Evolutionary conservation across 2,329 filamentous ascomycete genomes (phyloP), one percentile per base, ranked within the genome.

Genomic region (Mollisiaceae sp.): DNA sequence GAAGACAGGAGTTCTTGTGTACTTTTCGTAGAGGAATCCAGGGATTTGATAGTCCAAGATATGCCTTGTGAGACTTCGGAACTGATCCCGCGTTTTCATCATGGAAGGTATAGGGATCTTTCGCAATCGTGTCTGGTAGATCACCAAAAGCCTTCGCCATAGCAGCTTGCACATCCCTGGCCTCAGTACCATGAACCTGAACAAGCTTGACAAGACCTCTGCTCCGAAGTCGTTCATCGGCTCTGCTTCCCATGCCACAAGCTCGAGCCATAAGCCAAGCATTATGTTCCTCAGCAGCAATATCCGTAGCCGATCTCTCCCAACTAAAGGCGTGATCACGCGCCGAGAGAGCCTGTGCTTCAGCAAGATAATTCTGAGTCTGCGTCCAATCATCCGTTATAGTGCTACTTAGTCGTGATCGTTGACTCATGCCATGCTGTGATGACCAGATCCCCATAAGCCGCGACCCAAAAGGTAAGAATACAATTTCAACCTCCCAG

Each of bases 11-110:
- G 64, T 92, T 89, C 73, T 90, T 92, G 74, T 91, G 86, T 2
- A 92, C 80, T 75, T 94, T 94, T 59, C 91, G 86, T 20, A 94
- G 80, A 5, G 91, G 91, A n/a, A 94, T 84, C 84, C 91, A 92
- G 0, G 85, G 78, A 52, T 90, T 88, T 62, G 85, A 83, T 20
- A 94, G 80, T 6, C 88, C 91, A 47, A 72, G 69, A 67, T 72
- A 76, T 6, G 66, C 63, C 11, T 62, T 67, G 41, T 75, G 54
- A 12, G 63, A 60, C 15, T 65, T 55, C 1, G 74, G 73, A 12
- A 73, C 66, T 0, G 62, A 55, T 1, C 64, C 63, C 35, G 60
- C 41, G 43, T 68, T 68, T 22, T 65, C 63, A 32, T 72, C 69
- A 22, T 67, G 60, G 18, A 65, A 56, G 39, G 66, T 67, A 45